Evolutionary conservation across 2,329 filamentous ascomycete species (phyloP), one percentile per base, ranked within the genome.

Genomic region (Neofusicoccum umdonicola): DNA sequence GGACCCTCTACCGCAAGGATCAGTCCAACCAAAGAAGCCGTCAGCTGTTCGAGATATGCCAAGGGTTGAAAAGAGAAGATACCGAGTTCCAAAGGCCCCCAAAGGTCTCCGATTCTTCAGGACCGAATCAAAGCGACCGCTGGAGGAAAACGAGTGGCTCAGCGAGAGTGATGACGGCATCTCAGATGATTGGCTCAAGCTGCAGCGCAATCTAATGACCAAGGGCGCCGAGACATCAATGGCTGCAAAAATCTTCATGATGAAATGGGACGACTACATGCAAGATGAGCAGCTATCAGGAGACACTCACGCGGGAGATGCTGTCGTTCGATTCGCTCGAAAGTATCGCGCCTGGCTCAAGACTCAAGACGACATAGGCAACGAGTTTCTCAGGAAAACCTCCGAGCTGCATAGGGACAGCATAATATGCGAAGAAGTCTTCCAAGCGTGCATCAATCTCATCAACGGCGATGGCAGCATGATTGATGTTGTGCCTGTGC

Each of bases 141-240:
- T 82, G 2, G 54, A 67, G 7, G 70, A 75, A 39, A 79, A 76
- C 7, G 78, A 80, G 56, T 50, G 67, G 4, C 67, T 81, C 15
- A 78, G 73, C 52, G 79, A 82, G 63, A 81, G 79, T 67, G 80
- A 82, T 34, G 77, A 80, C 13, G 39, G 41, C 15, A 37, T 56
- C 27, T 56, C 48, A 39, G 34, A 42, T 8, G 42, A 60, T 17
- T 48, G 79, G 80, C 5, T 66, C 75, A 0, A 77, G 80, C 47
- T 73, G 8, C 75, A 73, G 34, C 76, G 76, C 65, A 70, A 71
- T 44, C 42, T 73, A 12, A 71, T 71, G 4, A 64, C 67, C 2
- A 68, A 66, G 37, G 54, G 69, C 15, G 22, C 19, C 8, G 15
- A 48, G 1, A 54, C 70, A 11, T 45, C 70, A 5, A 44, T 66